Evolutionary conservation across 768 basidiomycete species (phyloP), one percentile per base, ranked within the genome.

Genomic region (Suillus cothurnatus): DNA sequence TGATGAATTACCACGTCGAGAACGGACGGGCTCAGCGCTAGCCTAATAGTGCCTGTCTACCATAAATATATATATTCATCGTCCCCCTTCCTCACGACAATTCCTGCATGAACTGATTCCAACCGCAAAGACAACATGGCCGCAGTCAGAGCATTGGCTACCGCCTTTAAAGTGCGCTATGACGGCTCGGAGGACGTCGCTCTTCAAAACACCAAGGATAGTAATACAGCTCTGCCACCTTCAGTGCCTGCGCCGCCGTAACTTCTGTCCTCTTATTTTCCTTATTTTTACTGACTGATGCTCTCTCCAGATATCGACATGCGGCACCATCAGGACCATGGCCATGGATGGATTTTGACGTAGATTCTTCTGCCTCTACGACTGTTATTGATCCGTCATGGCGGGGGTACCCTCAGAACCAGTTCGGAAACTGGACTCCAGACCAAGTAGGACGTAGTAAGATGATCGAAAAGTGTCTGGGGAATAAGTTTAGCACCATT

Each of bases 361-460:
- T 28, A 15, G 64, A 32, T 3, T 3, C 26, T 31, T 17, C 56
- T 2, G 6, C 23, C 36, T 36, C n/a, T 28, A 28, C 26, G 9
- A 28, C 23, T 21, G 11, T 0, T 0, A 21, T 59, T 6, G 57
- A 59, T 21, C 0, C 6, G 14, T 21, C 38, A 5, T 59, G 57
- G 38, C 38, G 15, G 5, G 62, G 61, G 56, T 78, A 79, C 58
- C 77, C 77, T 0, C 71, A 75, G 55, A 76, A 65, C 21, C 31
- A 60, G 6, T 78, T 78, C 63, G 67, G 64, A 1, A 78, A 78
- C 47, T 79, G 77, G 78, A 79, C 74, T 3, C 53, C 69, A 31
- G 65, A 41, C 21, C 75, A 76, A 62, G 73, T 78, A 19, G 31
- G 34, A 0, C 71, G 73, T 8, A 79, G 76, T 50, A n/a, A 67